Evolutionary conservation across 2,329 filamentous ascomycete species (phyloP), one percentile per base, ranked within the genome.

Genomic region (Aspergillus alliaceus): DNA sequence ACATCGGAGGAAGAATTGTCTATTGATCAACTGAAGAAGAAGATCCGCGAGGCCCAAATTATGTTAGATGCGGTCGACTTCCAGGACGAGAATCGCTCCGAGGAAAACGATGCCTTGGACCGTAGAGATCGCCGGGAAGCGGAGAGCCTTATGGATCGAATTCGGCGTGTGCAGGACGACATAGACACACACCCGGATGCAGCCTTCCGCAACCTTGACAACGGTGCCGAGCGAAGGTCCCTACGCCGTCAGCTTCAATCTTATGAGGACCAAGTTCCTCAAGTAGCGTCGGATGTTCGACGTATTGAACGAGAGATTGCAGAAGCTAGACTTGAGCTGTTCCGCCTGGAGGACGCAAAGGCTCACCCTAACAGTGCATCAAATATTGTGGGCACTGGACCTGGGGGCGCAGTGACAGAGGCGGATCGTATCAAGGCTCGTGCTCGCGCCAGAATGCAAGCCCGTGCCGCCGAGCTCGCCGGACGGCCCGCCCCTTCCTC

Each of bases 381-480:
- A 20, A 83, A 87, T 29, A 91, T 99, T 61, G 86, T 98, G 58
- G 95, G 95, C 46, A 98, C 93, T 59, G 95, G 95, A 9, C 93
- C 93, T 57, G 93, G 93, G 42, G 95, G 95, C 52, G 79, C 86
- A 44, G 86, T 99, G 40, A 99, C 95, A 0, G 95, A 99, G 75
- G 90, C 91, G 3, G 95, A 99, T 76, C 87, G 93, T 53, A 85
- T 98, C 64, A 98, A 97, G 79, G 95, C 95, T 34, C 87, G 93
- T 65, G 93, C 95, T 31, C 96, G 93, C 77, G 93, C 93, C 37
- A 96, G 97, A 87, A 99, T 99, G 95, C 93, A 98, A 77, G 93
- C 96, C 69, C 89, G 95, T 58, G 93, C 95, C 64, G 95, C 95
- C 55, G 93, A 95, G 18, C 79, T 99, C 61, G 91, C 92, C 22